Percentiles rank a stretch among this genome's conserved stretches.
These are phyloP conservation scores for Oryza glumipatula DNA, from an alignment of 176 grass and related monocot species.

Conservation along the genomic window DNA sequence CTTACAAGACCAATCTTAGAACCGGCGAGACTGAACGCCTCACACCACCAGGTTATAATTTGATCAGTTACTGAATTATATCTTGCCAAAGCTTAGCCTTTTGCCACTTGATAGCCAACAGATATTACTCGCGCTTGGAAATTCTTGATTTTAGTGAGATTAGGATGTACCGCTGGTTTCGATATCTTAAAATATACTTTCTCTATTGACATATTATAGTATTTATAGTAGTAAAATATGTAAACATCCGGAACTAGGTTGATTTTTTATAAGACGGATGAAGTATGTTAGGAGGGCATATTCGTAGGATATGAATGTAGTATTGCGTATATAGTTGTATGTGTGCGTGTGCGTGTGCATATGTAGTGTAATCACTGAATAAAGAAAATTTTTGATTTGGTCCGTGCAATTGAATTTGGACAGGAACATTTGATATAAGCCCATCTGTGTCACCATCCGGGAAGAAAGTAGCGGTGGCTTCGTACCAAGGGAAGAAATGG, in stretches of 20 bases:
- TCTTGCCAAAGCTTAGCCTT: neutral
- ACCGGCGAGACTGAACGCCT: slow-evolving; percentile 40
- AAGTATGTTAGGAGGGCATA: too few species aligned
- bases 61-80: neutral
- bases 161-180: too few species aligned
- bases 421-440: slow-evolving; percentile 34
- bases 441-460: slow-evolving; percentile 43
- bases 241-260: too few species aligned
- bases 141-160: neutral
- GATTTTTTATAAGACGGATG: too few species aligned
- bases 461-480: slow-evolving; percentile 50
- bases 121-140: slow-evolving; percentile 10
- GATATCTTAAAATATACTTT: too few species aligned
- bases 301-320: too few species aligned
- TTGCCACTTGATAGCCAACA: neutral
- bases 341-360: too few species aligned
- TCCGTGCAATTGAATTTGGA: neutral
- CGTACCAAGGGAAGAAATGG: slow-evolving; percentile 49
- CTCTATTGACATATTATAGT: too few species aligned
- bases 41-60: slow-evolving; percentile 31
- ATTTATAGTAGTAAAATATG: too few species aligned
- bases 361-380: too few species aligned
- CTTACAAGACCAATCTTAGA: slow-evolving; percentile 42
- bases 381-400: neutral
- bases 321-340: too few species aligned